Conservation (phyloP, 2,329 filamentous ascomycete genomes). For the Aspergillus felis region DNA sequence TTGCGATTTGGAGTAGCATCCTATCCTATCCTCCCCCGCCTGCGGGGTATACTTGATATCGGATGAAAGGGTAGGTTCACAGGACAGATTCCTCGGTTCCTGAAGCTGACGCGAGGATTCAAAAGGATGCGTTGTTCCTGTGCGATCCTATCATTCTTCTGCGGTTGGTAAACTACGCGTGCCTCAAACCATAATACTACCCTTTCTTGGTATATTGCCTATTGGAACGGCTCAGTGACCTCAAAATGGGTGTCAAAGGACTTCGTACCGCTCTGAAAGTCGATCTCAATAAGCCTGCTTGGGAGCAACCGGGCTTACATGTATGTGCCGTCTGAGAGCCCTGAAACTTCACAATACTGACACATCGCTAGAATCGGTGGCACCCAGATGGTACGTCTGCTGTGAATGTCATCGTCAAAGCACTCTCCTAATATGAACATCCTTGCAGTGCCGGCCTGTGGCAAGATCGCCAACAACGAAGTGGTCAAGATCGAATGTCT, state of each 20-base stretch:
- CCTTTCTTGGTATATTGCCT: conserved; percentile 4
- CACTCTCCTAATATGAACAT: neutral
- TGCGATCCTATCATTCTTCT: neutral
- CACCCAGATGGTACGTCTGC: conserved; percentile 72
- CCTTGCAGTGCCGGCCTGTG: conserved; percentile 64
- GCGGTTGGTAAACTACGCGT: neutral
- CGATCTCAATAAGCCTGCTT: conserved; percentile 66
- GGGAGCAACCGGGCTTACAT: conserved; percentile 66
- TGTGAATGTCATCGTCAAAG: neutral
- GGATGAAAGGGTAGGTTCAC: neutral
- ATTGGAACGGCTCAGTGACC: neutral
- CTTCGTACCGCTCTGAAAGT: conserved; percentile 72
- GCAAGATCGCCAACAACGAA: conserved; percentile 73
- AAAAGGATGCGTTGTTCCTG: neutral
- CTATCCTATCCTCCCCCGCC: neutral
- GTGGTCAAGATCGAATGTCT: conserved; percentile 91
- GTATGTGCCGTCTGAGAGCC: conserved; percentile 45
- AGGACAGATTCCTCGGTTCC: neutral
- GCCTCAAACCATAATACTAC: conserved; percentile 2
- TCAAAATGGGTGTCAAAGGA: conserved; percentile 34
- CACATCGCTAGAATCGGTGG: conserved; percentile 71
- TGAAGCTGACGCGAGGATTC: neutral
- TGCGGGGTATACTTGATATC: neutral
- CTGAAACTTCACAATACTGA: conserved; percentile 5
- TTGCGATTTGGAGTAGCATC: neutral